A percentile compares a stretch with the other conserved stretches of the same genome.
Evolutionary conservation across 179 eudicot genomes (phyloP).

Genomic region (Heliamphora pulchella): DNA sequence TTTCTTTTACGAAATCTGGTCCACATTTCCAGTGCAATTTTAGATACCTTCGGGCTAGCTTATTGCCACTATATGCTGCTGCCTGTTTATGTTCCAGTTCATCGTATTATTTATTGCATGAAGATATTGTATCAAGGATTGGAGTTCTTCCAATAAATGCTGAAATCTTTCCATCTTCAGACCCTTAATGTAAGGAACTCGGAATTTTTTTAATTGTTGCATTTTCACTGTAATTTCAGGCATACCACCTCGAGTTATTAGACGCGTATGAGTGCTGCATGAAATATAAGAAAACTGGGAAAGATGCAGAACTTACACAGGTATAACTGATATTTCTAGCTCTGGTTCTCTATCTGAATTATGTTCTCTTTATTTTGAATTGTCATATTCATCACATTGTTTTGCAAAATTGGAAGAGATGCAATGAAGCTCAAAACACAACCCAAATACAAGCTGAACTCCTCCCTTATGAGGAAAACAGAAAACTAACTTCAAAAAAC

Average conservation of each 20-base stretch:
- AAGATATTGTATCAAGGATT: not conserved
- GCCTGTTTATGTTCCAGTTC: not conserved
- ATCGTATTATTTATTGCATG: not conserved
- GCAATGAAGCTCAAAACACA: too few species aligned
- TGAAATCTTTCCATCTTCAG: not conserved
- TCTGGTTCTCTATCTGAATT: constrained; percentile 9
- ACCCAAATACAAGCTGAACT: too few species aligned
- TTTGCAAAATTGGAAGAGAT: not conserved
- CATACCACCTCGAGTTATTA: constrained; percentile 73
- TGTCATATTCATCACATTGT: not conserved
- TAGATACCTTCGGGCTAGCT: not conserved
- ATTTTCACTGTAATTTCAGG: constrained; percentile 33
- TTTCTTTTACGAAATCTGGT: not conserved
- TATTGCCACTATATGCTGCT: not conserved
- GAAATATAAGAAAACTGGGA: constrained; percentile 83
- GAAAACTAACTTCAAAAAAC: too few species aligned
- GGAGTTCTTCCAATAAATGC: not conserved
- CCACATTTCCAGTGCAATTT: not conserved
- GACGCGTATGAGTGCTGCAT: constrained; percentile 97
- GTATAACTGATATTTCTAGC: constrained; percentile 28
- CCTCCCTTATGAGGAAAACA: too few species aligned
- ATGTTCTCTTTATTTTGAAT: not conserved
- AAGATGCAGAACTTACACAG: constrained; percentile 96
- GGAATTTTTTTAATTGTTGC: not conserved
- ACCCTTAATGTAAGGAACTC: not conserved